These are phyloP conservation scores for Botrytis fragariae DNA, from an alignment of 2,329 filamentous ascomycete genomes.

Conservation along the genomic window DNA sequence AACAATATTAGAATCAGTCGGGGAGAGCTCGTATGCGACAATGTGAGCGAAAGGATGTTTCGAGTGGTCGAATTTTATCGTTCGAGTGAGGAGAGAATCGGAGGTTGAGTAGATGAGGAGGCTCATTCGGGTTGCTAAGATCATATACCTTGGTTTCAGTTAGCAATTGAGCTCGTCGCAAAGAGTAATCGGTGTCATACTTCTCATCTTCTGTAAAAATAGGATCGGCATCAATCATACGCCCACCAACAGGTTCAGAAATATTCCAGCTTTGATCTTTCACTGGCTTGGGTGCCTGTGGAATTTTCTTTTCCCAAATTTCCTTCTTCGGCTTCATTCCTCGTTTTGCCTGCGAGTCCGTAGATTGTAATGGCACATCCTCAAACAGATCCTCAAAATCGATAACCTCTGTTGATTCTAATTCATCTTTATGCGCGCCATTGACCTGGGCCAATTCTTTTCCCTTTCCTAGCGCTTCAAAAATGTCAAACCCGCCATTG, in stretches of 20 bases:
- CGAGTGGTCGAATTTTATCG: conserved; percentile 51
- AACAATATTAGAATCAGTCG: conserved; percentile 46
- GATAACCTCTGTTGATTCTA: conserved; percentile 11
- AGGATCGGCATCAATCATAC: conserved; percentile 63
- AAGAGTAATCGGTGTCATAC: conserved; percentile 43
- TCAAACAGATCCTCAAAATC: conserved; percentile 26
- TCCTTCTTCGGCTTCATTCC: conserved; percentile 19
- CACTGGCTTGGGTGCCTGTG: conserved; percentile 24
- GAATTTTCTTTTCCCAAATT: conserved; percentile 18
- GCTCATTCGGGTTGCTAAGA: conserved; percentile 71
- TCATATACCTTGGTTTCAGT: conserved; percentile 54
- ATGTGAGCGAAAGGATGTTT: conserved; percentile 35
- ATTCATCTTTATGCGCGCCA: conserved; percentile 24
- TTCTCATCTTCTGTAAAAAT: conserved; percentile 60
- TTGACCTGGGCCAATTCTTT: conserved; percentile 29
- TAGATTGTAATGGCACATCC: conserved; percentile 10
- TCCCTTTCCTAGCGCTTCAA: conserved; percentile 27
- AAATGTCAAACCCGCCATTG: conserved; percentile 34
- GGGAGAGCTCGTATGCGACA: conserved; percentile 44
- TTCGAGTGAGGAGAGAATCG: conserved; percentile 76
- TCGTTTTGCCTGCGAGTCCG: background rate
- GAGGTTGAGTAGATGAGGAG: conserved; percentile 78
- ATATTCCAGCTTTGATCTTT: conserved; percentile 50
- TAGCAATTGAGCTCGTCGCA: conserved; percentile 23
- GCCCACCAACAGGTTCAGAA: conserved; percentile 62